Conservation (phyloP, 75 land plant genomes). For the Larix kaempferi region DNA sequence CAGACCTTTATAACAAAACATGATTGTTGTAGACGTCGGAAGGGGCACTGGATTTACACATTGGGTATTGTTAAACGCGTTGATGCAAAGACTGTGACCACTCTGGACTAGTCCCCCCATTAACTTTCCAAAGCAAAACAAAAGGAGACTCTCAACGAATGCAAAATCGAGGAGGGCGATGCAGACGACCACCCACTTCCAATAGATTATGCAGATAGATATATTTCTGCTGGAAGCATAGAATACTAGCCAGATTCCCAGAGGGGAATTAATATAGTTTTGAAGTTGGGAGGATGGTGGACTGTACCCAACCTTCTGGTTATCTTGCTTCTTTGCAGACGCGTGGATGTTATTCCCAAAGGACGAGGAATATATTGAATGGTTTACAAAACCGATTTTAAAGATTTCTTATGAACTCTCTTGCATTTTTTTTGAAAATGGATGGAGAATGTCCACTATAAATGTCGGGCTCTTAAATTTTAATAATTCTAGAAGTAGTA, state of each 20-base stretch:
- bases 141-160: slow-evolving; percentile 41
- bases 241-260: slow-evolving; percentile 99
- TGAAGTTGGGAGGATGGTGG: slow-evolving; percentile 92
- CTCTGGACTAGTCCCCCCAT: slow-evolving; percentile 44
- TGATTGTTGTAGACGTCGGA: slow-evolving; percentile 41
- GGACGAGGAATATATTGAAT: slow-evolving; percentile 98
- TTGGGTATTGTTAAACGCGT: slow-evolving; percentile 34
- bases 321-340: slow-evolving; percentile 96
- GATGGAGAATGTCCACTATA: no score
- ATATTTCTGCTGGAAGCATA: slow-evolving; percentile 47
- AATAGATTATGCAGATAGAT: slow-evolving; percentile 45
- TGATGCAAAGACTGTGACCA: slow-evolving; percentile 44
- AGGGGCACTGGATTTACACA: slow-evolving; percentile 46
- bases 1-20: slow-evolving; percentile 29
- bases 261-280: slow-evolving; percentile 90
- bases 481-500: no score
- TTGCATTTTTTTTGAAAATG: no score
- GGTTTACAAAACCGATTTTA: slow-evolving; percentile 98
- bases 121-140: slow-evolving; percentile 45
- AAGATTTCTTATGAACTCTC: no score
- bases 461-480: no score
- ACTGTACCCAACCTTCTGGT: slow-evolving; percentile 95
- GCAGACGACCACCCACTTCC: slow-evolving; percentile 42
- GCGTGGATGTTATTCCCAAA: slow-evolving; percentile 99
- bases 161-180: slow-evolving; percentile 38